phyloP scores from a whole-genome alignment of 768 basidiomycete species.

The Pleurotus ostreatus region DNA sequence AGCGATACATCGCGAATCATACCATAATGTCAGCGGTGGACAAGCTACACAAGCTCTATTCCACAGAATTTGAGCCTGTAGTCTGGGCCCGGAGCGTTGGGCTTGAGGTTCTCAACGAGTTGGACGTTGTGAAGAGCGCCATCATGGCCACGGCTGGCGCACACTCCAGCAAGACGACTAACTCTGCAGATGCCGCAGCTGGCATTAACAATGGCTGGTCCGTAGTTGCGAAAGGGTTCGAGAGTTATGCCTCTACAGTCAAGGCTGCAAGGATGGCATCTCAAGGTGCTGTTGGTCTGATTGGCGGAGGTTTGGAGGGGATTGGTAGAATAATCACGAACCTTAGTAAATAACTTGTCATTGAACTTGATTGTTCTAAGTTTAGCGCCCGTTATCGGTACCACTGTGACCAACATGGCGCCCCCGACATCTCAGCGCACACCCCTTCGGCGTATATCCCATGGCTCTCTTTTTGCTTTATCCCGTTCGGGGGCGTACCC shows the following conservation, averaged over 20 bases:
- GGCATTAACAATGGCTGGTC: neutral
- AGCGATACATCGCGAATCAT: constrained; percentile 86
- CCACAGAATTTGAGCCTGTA: constrained; percentile 57
- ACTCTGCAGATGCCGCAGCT: neutral
- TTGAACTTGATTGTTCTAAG: too few species aligned
- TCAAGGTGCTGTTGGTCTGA: neutral
- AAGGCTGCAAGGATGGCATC: neutral
- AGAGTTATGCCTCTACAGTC: neutral
- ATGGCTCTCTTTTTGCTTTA: constrained; percentile 83
- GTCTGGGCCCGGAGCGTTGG: constrained; percentile 89
- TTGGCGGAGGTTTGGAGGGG: neutral
- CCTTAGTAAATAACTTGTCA: too few species aligned
- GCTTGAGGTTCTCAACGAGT: constrained; percentile 87
- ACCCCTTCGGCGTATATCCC: constrained; percentile 85
- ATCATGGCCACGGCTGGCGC: constrained; percentile 79
- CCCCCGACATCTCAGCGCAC: constrained; percentile 62
- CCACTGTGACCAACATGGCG: constrained; percentile 4
- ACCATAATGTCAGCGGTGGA: constrained; percentile 80
- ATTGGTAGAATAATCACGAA: neutral
- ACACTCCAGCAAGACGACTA: constrained; percentile 6
- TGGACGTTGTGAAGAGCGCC: constrained; percentile 76
- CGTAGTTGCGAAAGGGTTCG: neutral
- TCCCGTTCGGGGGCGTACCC: constrained; percentile 72
- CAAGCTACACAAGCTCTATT: constrained; percentile 87
- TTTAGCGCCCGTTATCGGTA: too few species aligned